Evolutionary conservation across 2,329 filamentous ascomycete genomes (phyloP).

Genomic region (Elsinoe necatrix): DNA sequence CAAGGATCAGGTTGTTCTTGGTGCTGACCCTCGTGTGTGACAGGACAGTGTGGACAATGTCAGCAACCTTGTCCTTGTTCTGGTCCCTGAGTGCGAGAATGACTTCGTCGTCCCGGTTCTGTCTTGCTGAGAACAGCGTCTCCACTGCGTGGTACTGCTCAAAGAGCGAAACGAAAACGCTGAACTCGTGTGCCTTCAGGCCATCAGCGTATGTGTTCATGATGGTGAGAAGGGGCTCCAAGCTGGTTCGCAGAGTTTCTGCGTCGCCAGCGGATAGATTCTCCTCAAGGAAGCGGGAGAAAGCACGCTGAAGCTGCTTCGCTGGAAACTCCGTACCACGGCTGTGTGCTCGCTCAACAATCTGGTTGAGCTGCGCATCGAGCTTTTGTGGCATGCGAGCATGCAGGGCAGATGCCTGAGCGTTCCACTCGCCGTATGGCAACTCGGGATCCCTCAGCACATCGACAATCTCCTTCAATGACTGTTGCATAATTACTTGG

Average conservation of each 20-base stretch:
- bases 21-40: slow-evolving; percentile 87
- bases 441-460: slow-evolving; percentile 84
- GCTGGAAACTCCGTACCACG: slow-evolving; percentile 84
- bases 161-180: slow-evolving; percentile 69
- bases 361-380: slow-evolving; percentile 69
- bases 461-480: slow-evolving; percentile 79
- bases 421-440: slow-evolving; percentile 92
- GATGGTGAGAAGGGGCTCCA: slow-evolving; percentile 69
- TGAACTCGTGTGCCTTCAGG: slow-evolving; percentile 81
- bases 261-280: slow-evolving; percentile 66
- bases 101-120: slow-evolving; percentile 83
- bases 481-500: slow-evolving; percentile 85
- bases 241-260: slow-evolving; percentile 60
- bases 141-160: slow-evolving; percentile 77
- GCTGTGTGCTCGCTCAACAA: slow-evolving; percentile 72
- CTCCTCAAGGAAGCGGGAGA: slow-evolving; percentile 83
- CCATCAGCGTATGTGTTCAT: slow-evolving; percentile 77
- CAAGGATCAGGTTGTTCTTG: slow-evolving; percentile 89
- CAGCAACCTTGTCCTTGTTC: slow-evolving; percentile 83
- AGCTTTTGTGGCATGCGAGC: slow-evolving; percentile 94
- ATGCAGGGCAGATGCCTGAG: slow-evolving; percentile 93
- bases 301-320: slow-evolving; percentile 73
- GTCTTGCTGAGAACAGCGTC: slow-evolving; percentile 75
- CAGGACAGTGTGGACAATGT: slow-evolving; percentile 79
- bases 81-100: slow-evolving; percentile 89